phyloP scores from a whole-genome alignment of 108 stramenopile species.

The Ochromonas danica region DNA sequence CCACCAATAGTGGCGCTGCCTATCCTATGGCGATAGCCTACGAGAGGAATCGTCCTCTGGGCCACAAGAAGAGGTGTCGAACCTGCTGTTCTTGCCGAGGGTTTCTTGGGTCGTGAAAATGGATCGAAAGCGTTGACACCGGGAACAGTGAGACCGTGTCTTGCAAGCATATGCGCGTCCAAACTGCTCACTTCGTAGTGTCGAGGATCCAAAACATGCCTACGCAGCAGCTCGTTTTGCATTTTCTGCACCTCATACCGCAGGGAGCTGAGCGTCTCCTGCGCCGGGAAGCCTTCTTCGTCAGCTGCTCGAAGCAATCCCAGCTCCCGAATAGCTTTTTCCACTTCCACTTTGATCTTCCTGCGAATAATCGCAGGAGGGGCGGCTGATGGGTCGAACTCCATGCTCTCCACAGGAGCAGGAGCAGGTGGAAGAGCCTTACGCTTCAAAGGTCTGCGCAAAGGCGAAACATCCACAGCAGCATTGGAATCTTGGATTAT shows the following conservation, averaged over 20 bases:
- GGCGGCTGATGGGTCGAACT: too few species aligned
- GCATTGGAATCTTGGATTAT: too few species aligned
- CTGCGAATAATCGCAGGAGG: not conserved
- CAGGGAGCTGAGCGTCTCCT: not conserved
- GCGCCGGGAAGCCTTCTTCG: not conserved
- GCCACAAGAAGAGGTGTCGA: too few species aligned
- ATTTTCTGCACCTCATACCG: slow-evolving; percentile 23
- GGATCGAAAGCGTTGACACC: not conserved
- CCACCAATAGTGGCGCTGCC: too few species aligned
- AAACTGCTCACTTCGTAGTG: not conserved
- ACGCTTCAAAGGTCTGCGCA: too few species aligned
- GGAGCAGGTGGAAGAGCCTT: too few species aligned
- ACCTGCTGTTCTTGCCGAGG: too few species aligned
- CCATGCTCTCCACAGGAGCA: too few species aligned
- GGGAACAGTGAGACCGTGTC: not conserved
- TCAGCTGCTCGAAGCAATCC: slow-evolving; percentile 11
- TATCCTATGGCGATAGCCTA: too few species aligned
- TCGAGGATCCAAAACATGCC: slow-evolving; percentile 21
- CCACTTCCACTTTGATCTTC: not conserved
- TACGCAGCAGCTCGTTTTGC: slow-evolving; percentile 22
- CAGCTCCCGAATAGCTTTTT: not conserved
- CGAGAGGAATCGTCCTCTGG: too few species aligned
- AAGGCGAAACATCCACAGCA: too few species aligned
- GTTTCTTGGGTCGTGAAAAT: too few species aligned
- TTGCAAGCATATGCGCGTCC: not conserved